Base-by-base conservation (phyloP, 192 early-diverging fungal genomes). In the Bifiguratus adelaidae region DNA sequence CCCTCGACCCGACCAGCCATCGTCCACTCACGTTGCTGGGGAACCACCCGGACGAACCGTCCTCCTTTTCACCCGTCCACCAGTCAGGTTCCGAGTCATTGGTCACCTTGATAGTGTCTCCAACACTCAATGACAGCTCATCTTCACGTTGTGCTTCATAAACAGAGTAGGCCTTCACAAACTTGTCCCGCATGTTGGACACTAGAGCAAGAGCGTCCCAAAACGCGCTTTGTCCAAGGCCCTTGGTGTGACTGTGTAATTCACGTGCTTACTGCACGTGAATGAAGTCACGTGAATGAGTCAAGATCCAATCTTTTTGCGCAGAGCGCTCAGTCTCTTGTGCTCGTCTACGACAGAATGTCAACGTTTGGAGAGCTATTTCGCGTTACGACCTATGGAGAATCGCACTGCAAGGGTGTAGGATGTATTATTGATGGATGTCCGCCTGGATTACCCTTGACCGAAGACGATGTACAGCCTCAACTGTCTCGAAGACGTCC, bases 361-460 rank as follows among this genome's bases (percentile, higher is more conserved):
- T 84, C 81, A 50, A 80, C 82, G 8, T 93, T 93, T 71, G 91
- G 91, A 47, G 82, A 63, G 24, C 63, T 76, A 43, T 93, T 80
- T 70, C 77, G 88, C 47, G 86, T 95, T 15, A 91, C 91, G 1
- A 98, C 95, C 26, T 96, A 83, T 67, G 95, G 95, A 50, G 95
- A 98, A 69, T 95, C 92, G 26, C 95, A 98, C 74, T 97, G 95
- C 73, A 96, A 94, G 55, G 92, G 81, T 12, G 93, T 98, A 5
- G 93, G 93, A 41, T 92, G 91, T 44, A 92, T 98, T 50, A 71
- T 98, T 47, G 95, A 98, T 56, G 92, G 92, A 37, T 83, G 82
- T 49, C 95, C 95, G 20, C 95, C 95, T 3, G 93, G 95, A n/a
- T 66, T 98, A 48, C 71, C 78, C 24, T 60, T 98, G 45, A 85